A percentile compares a stretch with the other conserved stretches of the same genome.
Evolutionary conservation across 345 rosid genomes (phyloP).

Genomic region (Murraya paniculata): DNA sequence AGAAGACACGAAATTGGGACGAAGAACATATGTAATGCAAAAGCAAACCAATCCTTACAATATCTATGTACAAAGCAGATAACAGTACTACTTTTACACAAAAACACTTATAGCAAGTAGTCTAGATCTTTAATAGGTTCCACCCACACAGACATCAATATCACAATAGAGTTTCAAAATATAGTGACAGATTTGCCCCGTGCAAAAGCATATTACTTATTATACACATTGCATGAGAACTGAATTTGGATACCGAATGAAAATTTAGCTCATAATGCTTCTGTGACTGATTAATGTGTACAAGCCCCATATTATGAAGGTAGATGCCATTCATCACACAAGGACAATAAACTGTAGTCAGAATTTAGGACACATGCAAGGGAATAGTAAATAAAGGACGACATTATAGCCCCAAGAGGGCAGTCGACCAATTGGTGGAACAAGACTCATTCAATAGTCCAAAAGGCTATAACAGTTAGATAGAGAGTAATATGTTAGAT

Average conservation of each 20-base stretch:
- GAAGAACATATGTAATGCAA: too few species aligned
- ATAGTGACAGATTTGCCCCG: not conserved
- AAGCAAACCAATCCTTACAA: too few species aligned
- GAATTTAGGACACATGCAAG: not conserved
- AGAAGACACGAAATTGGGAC: too few species aligned
- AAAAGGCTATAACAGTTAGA: constrained; percentile 12
- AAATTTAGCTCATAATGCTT: constrained; percentile 43
- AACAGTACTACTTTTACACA: too few species aligned
- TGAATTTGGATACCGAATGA: not conserved
- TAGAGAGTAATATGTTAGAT: constrained; percentile 1
- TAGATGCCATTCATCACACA: not conserved
- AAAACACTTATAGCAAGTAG: too few species aligned
- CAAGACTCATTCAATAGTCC: not conserved
- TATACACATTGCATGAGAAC: constrained; percentile 25
- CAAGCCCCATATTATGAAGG: too few species aligned
- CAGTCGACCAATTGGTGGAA: constrained; percentile 6
- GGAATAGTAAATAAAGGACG: not conserved
- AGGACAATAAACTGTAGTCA: not conserved
- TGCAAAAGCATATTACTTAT: constrained; percentile 18
- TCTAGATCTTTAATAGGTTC: too few species aligned
- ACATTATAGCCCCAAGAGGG: not conserved
- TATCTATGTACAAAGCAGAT: too few species aligned
- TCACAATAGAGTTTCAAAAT: not conserved
- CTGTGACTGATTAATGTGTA: constrained; percentile 50
- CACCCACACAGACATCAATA: too few species aligned